Conservation (phyloP, 371 early-diverging fungal species). For the Mucor irregularis region DNA sequence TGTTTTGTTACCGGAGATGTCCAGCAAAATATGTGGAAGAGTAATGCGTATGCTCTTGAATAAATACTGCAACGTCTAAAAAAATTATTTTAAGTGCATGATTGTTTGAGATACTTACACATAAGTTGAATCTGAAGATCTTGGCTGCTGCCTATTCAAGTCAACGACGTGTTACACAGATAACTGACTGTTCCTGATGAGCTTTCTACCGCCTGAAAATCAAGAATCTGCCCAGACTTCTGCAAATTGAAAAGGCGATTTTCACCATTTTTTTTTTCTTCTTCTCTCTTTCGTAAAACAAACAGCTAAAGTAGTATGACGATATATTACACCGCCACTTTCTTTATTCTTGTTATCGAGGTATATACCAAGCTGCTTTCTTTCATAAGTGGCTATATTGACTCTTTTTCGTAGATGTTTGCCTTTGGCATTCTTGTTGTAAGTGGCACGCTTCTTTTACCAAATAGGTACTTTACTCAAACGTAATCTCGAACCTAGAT, state of each 20-base stretch:
- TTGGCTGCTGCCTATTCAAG: too few relatives aligned
- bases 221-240: too few relatives aligned
- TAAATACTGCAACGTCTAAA: too few relatives aligned
- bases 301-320: conserved; percentile 33
- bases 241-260: not conserved
- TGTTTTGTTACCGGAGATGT: too few relatives aligned
- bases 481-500: conserved; percentile 30
- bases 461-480: not conserved
- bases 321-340: conserved; percentile 48
- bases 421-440: conserved; percentile 54
- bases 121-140: too few relatives aligned
- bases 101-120: too few relatives aligned
- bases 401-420: conserved; percentile 39
- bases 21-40: too few relatives aligned
- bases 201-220: too few relatives aligned
- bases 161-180: too few relatives aligned
- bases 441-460: conserved; percentile 3
- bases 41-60: too few relatives aligned
- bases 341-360: conserved; percentile 46
- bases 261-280: conserved; percentile 4
- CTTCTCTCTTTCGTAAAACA: not conserved
- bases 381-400: not conserved
- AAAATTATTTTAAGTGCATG: too few relatives aligned
- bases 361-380: conserved; percentile 13
- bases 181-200: too few relatives aligned